phyloP scores from a whole-genome alignment of 495 filamentous ascomycete species.

The Tuber melanosporum region DNA sequence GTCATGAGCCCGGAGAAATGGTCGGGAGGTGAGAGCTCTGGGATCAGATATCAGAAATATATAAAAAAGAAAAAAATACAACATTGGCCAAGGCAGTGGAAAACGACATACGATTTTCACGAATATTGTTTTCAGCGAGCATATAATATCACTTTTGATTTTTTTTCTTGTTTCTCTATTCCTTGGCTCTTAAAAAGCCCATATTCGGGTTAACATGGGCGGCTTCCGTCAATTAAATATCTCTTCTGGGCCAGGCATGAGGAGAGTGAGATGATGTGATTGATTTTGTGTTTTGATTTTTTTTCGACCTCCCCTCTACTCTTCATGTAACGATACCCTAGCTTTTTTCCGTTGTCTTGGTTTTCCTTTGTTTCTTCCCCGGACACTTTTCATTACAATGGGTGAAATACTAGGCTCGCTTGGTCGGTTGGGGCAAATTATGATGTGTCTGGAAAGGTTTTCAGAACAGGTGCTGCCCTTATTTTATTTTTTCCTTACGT shows the following conservation, averaged over 20 bases:
- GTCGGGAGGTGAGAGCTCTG: not conserved
- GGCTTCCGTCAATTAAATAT: not conserved
- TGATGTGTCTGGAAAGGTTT: not conserved
- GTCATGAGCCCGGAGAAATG: not conserved
- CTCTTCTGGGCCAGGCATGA: not conserved
- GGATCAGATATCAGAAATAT: not conserved
- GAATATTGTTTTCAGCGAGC: conserved; percentile 5
- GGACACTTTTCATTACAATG: not conserved
- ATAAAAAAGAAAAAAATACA: not conserved
- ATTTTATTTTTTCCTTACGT: not conserved
- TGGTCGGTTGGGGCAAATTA: not conserved
- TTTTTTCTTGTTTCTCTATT: not conserved
- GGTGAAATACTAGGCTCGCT: not conserved
- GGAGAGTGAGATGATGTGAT: not conserved
- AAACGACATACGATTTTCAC: not conserved
- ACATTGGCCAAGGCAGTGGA: not conserved
- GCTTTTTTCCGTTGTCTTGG: not conserved
- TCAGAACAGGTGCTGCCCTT: not conserved
- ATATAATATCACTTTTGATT: not conserved
- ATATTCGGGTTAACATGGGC: not conserved
- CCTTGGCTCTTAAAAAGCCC: not conserved
- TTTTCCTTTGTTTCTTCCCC: not conserved
- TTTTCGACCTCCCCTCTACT: not conserved
- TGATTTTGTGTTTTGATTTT: not conserved
- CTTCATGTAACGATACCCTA: conserved; percentile 1